These are phyloP conservation scores for Erythrophleum ivorense DNA, from an alignment of 331 rosid species.

Conservation along the genomic window DNA sequence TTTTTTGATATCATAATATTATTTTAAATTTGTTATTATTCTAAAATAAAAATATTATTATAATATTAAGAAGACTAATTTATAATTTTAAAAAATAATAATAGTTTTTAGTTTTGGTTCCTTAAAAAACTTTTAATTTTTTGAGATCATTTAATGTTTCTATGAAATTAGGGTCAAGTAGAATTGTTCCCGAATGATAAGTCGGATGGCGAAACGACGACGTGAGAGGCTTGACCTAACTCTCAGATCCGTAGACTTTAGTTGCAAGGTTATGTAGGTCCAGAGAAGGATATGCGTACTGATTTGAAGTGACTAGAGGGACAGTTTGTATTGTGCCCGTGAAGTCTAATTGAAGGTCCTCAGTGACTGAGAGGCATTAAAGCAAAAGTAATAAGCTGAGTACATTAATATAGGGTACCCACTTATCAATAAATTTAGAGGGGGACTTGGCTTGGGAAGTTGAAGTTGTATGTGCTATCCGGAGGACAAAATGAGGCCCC, in stretches of 20 bases:
- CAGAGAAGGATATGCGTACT: constrained; percentile 60
- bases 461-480: constrained; percentile 18
- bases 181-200: not conserved
- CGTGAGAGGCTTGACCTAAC: constrained; percentile 16
- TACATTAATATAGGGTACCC: constrained; percentile 26
- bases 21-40: too few relatives aligned
- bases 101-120: too few relatives aligned
- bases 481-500: constrained; percentile 43
- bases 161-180: too few relatives aligned
- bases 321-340: constrained; percentile 37
- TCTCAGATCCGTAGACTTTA: not conserved
- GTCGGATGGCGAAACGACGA: constrained; percentile 37
- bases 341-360: constrained; percentile 39
- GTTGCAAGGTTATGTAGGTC: constrained; percentile 41
- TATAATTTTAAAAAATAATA: too few relatives aligned
- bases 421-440: constrained; percentile 40
- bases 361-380: constrained; percentile 42
- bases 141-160: too few relatives aligned
- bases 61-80: too few relatives aligned
- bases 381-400: constrained; percentile 33
- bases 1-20: too few relatives aligned
- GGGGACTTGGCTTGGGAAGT: constrained; percentile 6
- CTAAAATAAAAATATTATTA: too few relatives aligned
- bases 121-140: too few relatives aligned
- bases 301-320: constrained; percentile 77